Evolutionary conservation across 805 yeast species (phyloP), one percentile per base, ranked within the genome.

Genomic region (Candida maesae): DNA sequence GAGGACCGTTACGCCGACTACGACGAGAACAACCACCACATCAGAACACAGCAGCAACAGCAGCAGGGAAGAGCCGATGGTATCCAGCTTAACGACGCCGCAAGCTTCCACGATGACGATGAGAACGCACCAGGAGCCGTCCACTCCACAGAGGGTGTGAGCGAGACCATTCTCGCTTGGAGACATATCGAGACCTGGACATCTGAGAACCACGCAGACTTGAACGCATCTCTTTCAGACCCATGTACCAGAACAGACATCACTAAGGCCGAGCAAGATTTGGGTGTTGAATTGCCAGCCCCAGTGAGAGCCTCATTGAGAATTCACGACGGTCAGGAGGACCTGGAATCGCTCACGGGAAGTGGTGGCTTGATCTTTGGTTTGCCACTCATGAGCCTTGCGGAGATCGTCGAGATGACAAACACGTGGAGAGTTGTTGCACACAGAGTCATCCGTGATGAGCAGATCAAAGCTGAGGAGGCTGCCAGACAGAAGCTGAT

Each of bases 301-400:
- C 86, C 91, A 41, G 87, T 93, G 7, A 71, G 84, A 39, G 95
- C 89, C 32, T 84, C 91, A 33, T 76, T 76, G 56, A 75, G 79
- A 54, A 65, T 84, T 30, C 96, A 93, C 51, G 98, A 93, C 57
- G 99, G 99, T 38, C 99, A 93, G 66, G 84, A 82, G 44, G 74
- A 74, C 29, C 71, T 84, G 45, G 95, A 89, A 32, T 76, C 79
- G 42, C 79, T 86, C 45, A 73, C 79, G 4, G 88, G 80, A 20
- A 68, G 75, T 19, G 64, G 76, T 23, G 93, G 99, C 9, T 65
- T 93, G 41, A 60, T 93, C 28, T 91, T 80, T 59, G 95, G 96
- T 3, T 67, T 86, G 50, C 79, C 83, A 39, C 69, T 93, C 45
- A 71, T 93, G 76, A 82, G 86, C 17, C 64, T 91, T 31, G 96